Evolutionary conservation across 2,329 filamentous ascomycete genomes (phyloP), one percentile per base, ranked within the genome.

Genomic region (Phyllosticta citriasiana): DNA sequence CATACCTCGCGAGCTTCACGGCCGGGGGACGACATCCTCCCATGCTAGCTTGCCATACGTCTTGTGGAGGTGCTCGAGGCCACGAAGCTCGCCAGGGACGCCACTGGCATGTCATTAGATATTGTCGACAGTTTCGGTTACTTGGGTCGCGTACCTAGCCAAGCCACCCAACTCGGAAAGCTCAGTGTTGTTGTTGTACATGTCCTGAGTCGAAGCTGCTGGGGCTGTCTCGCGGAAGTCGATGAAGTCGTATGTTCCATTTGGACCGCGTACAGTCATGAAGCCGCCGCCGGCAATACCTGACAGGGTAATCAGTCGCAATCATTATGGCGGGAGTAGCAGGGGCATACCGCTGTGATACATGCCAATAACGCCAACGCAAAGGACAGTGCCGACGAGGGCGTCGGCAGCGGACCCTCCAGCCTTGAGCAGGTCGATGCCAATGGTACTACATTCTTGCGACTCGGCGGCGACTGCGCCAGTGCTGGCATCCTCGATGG

Each of bases 241-340:
- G 66, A 97, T 85, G 62, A 87, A 86, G 70, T 96, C 91, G 70
- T 92, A 95, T 19, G 79, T 78, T n/a, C 91, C 91, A 62, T 89
- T 79, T 16, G 83, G 76, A 35, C 84, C 80, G 55, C 89, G 85
- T 4, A 96, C 83, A 4, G 96, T 79, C 81, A 91, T 88, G 75
- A 97, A 97, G 2, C 93, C 93, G 51, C 93, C 93, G 6, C 93
- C 93, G 22, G 89, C 92, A 63, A 97, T 88, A 16, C 93, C 92
- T 72, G 47, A 25, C 51, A 76, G 84, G 16, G 22, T 9, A 12
- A 16, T 57, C 12, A 57, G 59, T 33, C 3, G 16, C 16, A 40
- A 22, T 22, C 10, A 24, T 26, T 16, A 12, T 6, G 10, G 16
- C 25, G 25, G 10, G 24, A 27, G 12, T 12, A n/a, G 22, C 7